Base-by-base conservation (phyloP, 805 yeast genomes). In the Pichia deserticola region DNA sequence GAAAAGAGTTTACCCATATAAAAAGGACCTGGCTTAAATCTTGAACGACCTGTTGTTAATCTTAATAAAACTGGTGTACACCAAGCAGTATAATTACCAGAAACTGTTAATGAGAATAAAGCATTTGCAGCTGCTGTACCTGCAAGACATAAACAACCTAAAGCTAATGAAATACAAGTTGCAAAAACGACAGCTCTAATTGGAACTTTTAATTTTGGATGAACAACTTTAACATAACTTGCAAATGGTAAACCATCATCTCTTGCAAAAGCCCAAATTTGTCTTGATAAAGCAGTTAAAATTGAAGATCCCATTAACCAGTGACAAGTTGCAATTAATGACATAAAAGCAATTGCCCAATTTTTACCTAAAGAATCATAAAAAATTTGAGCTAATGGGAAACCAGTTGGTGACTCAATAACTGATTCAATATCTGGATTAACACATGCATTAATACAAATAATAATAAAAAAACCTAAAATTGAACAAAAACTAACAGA, bases 241-340 rank as follows among this genome's bases (percentile, higher is more conserved):
- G 83, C 73, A 54, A 81, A 69, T 8, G 90, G 90, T 50, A 84
- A 71, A 13, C 89, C 89, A 57, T 82, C 81, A 62, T 84, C 92
- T 68, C 92, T 77, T 25, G 87, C 81, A 63, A 83, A 81, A 1
- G 89, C 88, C 81, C 85, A 84, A 45, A 81, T 73, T 63, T 83
- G 89, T 64, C 89, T 75, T 5, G 86, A 81, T 7, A 78, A 74
- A 10, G 88, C 87, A 44, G 81, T 74, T 44, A 81, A 67, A 48
- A 78, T 73, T 4, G 84, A 78, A 28, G 78, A 72, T 15, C 85
- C 84, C 87, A 82, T 83, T 48, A 82, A 66, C 63, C 77, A 80
- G 61, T 82, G 87, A 27, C 85, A 79, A 53, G 73, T 60, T 9
- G 81, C 75, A 60, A 81, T 75, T 45, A 82, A 56, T 4, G 78